Evolutionary conservation across 805 yeast genomes (phyloP).

Genomic region (Cyberlindnera americana): DNA sequence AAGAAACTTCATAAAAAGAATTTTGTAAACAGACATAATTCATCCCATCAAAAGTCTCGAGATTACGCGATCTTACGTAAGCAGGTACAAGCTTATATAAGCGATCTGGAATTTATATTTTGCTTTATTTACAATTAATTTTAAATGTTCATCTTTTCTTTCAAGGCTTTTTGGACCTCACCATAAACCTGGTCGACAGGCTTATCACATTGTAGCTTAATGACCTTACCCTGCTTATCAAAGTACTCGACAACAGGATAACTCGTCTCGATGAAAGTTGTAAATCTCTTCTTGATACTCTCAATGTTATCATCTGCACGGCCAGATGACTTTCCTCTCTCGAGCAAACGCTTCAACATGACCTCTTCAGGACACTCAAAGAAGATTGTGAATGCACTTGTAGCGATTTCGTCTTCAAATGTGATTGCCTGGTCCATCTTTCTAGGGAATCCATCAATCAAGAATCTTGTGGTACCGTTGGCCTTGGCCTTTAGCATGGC

Average conservation of each 20-base stretch:
- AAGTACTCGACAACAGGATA: conserved; percentile 92
- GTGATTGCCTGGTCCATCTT: conserved; percentile 97
- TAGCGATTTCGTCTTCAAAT: conserved; percentile 78
- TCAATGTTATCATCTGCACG: conserved; percentile 91
- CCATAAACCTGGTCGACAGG: conserved; percentile 75
- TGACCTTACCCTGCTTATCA: conserved; percentile 69
- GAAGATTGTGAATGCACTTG: conserved; percentile 65
- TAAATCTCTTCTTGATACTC: conserved; percentile 85
- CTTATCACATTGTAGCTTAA: conserved; percentile 73
- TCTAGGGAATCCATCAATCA: conserved; percentile 96
- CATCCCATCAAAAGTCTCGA: too few relatives aligned
- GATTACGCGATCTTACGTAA: too few relatives aligned
- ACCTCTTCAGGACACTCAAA: conserved; percentile 80
- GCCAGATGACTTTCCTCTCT: conserved; percentile 94
- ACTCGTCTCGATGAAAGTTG: conserved; percentile 79
- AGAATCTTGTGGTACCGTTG: conserved; percentile 55
- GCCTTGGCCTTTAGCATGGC: conserved; percentile 59
- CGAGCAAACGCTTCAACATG: conserved; percentile 79
- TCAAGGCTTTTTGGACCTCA: conserved; percentile 64
- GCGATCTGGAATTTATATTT: too few relatives aligned
- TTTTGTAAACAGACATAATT: too few relatives aligned
- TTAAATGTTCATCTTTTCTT: conserved; percentile 33
- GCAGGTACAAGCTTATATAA: too few relatives aligned
- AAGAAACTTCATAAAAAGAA: too few relatives aligned
- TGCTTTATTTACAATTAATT: too few relatives aligned